phyloP scores from a whole-genome alignment of 2,329 filamentous ascomycete species.

The Epichloe aotearoae region DNA sequence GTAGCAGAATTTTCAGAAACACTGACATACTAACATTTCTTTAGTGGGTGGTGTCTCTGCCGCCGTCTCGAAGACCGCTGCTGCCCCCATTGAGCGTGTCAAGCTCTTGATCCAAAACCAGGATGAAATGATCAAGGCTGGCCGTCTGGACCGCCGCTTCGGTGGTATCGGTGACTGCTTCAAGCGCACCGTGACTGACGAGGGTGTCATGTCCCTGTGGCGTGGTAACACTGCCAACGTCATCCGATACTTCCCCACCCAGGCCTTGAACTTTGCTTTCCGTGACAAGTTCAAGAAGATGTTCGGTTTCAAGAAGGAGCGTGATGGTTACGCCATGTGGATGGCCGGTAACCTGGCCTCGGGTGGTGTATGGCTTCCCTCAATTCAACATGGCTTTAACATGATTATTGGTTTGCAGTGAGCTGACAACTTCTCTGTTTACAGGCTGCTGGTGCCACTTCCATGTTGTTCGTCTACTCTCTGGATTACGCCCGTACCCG shows the following conservation, averaged over 20 bases:
- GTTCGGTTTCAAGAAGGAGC: conserved; percentile 99
- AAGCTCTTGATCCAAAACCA: conserved; percentile 99
- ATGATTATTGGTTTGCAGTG: neutral
- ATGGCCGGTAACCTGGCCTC: conserved; percentile 99
- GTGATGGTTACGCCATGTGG: conserved; percentile 97
- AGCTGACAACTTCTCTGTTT: conserved; percentile 1
- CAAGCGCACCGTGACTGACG: conserved; percentile 73
- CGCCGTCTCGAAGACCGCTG: conserved; percentile 99
- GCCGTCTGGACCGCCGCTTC: conserved; percentile 98
- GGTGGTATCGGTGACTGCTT: conserved; percentile 91
- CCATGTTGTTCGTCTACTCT: conserved; percentile 99
- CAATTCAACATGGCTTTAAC: neutral
- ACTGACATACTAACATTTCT: conserved; percentile 9
- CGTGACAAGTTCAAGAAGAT: conserved; percentile 99
- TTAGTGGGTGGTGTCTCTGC: conserved; percentile 99
- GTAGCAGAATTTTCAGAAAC: conserved; percentile 3
- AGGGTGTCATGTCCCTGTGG: conserved; percentile 95
- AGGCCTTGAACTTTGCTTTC: conserved; percentile 99
- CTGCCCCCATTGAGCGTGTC: conserved; percentile 99
- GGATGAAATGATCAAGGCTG: conserved; percentile 99
- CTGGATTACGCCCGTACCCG: conserved; percentile 99
- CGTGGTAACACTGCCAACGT: conserved; percentile 99
- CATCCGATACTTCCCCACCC: conserved; percentile 99
- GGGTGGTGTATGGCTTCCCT: conserved; percentile 70
- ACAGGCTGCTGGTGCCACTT: conserved; percentile 95